phyloP scores from a whole-genome alignment of 148 eudicot species.

The Cornus florida region DNA sequence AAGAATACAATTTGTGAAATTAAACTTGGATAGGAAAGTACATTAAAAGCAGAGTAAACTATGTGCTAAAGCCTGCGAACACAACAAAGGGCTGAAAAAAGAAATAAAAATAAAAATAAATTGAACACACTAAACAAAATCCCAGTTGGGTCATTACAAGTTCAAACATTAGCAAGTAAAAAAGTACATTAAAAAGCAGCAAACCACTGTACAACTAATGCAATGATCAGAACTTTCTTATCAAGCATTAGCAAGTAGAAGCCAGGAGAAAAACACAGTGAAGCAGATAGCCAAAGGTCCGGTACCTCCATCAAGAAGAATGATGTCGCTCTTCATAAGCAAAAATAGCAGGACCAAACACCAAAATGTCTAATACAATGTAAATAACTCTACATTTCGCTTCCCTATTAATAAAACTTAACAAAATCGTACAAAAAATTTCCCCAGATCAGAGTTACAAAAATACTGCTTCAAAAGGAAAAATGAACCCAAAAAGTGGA shows the following conservation, averaged over 20 bases:
- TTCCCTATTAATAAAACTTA: conserved; percentile 1
- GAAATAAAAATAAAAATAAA: neutral
- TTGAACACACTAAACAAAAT: neutral
- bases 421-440: conserved; percentile 1
- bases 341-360: conserved; percentile 7
- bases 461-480: neutral
- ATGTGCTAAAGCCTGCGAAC: neutral
- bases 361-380: neutral
- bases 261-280: neutral
- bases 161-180: too few relatives aligned
- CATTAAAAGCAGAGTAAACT: neutral
- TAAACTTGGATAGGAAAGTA: neutral
- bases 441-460: neutral
- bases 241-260: neutral
- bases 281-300: neutral
- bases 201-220: conserved; percentile 1
- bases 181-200: too few relatives aligned
- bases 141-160: neutral
- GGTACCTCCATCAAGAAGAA: conserved; percentile 14
- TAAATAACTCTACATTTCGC: neutral
- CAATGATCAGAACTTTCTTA: conserved; percentile 4
- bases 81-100: neutral
- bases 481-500: neutral
- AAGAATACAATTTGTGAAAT: neutral
- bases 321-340: neutral